A percentile compares a stretch with the other conserved stretches of the same genome.
phyloP scores from a whole-genome alignment of 2,329 filamentous ascomycete species.

The Fusarium sp. region DNA sequence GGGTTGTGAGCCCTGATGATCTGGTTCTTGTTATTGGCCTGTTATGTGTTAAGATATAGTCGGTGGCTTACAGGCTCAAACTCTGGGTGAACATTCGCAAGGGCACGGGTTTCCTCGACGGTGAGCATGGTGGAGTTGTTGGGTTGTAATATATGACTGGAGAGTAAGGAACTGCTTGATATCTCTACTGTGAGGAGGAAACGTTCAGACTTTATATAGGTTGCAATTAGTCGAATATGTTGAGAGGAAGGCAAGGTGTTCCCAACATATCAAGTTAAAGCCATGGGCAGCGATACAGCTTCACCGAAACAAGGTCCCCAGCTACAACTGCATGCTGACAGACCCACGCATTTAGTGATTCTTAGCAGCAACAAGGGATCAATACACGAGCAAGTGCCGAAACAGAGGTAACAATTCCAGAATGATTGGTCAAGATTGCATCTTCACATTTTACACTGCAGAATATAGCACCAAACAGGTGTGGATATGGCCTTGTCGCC shows the following conservation, averaged over 20 bases:
- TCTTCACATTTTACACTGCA: not conserved
- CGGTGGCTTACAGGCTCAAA: conserved; percentile 18
- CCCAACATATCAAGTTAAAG: not conserved
- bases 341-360: not conserved
- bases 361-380: not conserved
- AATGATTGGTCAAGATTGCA: conserved; percentile 7
- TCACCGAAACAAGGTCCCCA: not conserved
- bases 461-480: not conserved
- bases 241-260: not conserved
- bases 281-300: not conserved
- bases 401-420: not conserved
- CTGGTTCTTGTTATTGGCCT: conserved; percentile 5
- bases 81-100: conserved; percentile 36
- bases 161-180: not conserved
- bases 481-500: conserved; percentile 11
- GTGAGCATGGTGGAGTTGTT: conserved; percentile 36
- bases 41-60: not conserved
- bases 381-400: not conserved
- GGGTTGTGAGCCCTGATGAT: conserved; percentile 31
- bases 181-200: no score
- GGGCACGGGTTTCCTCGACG: conserved; percentile 40
- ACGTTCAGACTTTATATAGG: conserved; percentile 4
- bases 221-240: not conserved
- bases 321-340: not conserved
- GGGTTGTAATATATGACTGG: no score